Evolutionary conservation across 176 grass and related monocot species (phyloP).

Genomic region (Puccinellia tenuiflora): DNA sequence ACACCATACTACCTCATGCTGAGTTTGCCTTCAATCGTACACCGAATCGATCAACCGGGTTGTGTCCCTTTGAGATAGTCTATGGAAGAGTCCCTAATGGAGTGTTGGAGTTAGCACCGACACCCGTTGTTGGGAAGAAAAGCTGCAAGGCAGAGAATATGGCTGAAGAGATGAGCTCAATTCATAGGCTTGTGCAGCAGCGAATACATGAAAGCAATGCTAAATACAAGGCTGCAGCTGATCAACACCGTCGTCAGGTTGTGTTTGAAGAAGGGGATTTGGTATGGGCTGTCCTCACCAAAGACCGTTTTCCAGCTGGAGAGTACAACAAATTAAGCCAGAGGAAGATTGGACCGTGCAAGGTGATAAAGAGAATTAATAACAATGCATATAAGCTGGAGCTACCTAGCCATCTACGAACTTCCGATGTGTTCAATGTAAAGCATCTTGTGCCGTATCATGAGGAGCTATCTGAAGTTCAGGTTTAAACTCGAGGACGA

Average conservation of each 20-base stretch:
- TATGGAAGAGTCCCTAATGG: background rate
- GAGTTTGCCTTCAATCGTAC: background rate
- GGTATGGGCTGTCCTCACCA: background rate
- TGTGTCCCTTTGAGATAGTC: background rate
- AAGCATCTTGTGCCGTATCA: background rate
- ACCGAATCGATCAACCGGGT: background rate
- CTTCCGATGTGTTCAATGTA: background rate
- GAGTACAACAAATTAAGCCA: slow-evolving; percentile 2
- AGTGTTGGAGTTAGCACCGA: background rate
- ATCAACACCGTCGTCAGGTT: background rate
- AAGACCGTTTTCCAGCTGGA: background rate
- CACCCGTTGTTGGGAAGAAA: background rate
- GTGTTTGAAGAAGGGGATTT: background rate
- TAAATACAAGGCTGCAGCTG: background rate
- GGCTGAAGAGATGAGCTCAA: background rate
- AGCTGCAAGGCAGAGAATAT: background rate
- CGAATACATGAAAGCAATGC: background rate
- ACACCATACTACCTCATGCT: background rate
- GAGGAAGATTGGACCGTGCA: background rate
- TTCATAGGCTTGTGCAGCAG: background rate
- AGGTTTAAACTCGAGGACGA: background rate
- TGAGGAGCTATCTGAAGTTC: background rate
- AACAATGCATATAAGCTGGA: background rate
- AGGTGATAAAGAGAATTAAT: background rate
- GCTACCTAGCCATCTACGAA: background rate